Evolutionary conservation across 108 stramenopile genomes (phyloP).

Genomic region (Conticribra guillardii): DNA sequence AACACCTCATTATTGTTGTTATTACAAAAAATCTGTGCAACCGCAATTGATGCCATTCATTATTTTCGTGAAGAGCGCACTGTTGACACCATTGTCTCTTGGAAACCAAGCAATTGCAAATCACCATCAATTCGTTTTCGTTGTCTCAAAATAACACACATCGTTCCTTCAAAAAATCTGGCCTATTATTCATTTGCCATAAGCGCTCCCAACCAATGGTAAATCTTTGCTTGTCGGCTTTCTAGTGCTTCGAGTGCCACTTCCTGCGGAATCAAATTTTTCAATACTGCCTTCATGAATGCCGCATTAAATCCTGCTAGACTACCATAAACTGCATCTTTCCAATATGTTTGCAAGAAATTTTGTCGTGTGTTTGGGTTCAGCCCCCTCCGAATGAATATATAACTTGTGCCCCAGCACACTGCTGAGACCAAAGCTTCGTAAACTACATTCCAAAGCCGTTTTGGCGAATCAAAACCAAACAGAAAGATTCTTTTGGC

Average conservation of each 20-base stretch:
- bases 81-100: too few relatives aligned
- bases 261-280: conserved; percentile 86
- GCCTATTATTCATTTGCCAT: conserved; percentile 35
- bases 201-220: conserved; percentile 40
- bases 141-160: too few relatives aligned
- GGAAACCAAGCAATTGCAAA: too few relatives aligned
- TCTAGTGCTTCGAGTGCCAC: conserved; percentile 47
- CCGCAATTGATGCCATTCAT: too few relatives aligned
- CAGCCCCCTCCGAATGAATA: conserved; percentile 84
- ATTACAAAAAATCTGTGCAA: too few relatives aligned
- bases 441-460: conserved; percentile 87
- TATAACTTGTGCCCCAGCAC: conserved; percentile 87
- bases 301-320: conserved; percentile 90
- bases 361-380: conserved; percentile 84
- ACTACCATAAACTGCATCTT: conserved; percentile 91
- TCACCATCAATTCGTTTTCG: too few relatives aligned
- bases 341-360: conserved; percentile 87
- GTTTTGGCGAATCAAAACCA: conserved; percentile 82
- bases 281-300: conserved; percentile 88
- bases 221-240: conserved; percentile 38
- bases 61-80: too few relatives aligned
- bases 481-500: conserved; percentile 85
- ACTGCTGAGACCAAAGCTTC: conserved; percentile 77
- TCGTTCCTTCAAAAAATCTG: too few relatives aligned
- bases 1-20: too few relatives aligned